Conservation (phyloP, 202 grass and related monocot species). For the Miscanthus sacchariflorus region DNA sequence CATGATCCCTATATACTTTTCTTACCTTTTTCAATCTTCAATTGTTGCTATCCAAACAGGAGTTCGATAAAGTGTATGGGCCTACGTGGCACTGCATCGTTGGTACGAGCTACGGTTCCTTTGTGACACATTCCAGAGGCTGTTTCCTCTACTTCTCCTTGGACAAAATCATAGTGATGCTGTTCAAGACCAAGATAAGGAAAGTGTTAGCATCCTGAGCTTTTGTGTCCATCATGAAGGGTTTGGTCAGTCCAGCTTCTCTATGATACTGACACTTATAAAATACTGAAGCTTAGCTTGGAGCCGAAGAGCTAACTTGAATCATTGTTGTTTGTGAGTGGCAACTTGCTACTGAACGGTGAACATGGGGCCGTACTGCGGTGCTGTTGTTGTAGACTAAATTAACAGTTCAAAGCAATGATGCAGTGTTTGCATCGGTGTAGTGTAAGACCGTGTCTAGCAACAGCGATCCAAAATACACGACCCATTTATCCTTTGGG, state of each 20-base stretch:
- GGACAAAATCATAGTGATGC: constrained; percentile 83
- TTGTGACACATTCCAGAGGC: constrained; percentile 75
- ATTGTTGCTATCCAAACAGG: constrained; percentile 53
- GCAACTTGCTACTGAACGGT: constrained; percentile 19
- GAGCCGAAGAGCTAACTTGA: constrained; percentile 28
- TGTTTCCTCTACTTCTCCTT: constrained; percentile 94
- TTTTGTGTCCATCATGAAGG: constrained; percentile 10
- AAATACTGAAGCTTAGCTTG: constrained; percentile 23
- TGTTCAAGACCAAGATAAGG: constrained; percentile 83
- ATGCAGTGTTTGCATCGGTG: constrained; percentile 31
- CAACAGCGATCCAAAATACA: too few species aligned
- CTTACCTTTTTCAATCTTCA: not conserved
- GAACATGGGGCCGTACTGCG: constrained; percentile 35
- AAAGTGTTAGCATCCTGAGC: constrained; percentile 58
- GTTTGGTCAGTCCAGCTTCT: constrained; percentile 31
- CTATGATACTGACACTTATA: constrained; percentile 18
- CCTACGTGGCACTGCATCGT: constrained; percentile 87
- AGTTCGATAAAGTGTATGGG: constrained; percentile 81
- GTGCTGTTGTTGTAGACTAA: constrained; percentile 6
- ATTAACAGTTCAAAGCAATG: constrained; percentile 39
- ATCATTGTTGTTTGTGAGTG: constrained; percentile 40
- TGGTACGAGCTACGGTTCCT: constrained; percentile 78
- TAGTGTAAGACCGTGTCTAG: not conserved
- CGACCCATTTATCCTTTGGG: too few species aligned
- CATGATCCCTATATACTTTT: not conserved